Conservation (phyloP, 2,329 filamentous ascomycete genomes). For the Chaetomium sp. region DNA sequence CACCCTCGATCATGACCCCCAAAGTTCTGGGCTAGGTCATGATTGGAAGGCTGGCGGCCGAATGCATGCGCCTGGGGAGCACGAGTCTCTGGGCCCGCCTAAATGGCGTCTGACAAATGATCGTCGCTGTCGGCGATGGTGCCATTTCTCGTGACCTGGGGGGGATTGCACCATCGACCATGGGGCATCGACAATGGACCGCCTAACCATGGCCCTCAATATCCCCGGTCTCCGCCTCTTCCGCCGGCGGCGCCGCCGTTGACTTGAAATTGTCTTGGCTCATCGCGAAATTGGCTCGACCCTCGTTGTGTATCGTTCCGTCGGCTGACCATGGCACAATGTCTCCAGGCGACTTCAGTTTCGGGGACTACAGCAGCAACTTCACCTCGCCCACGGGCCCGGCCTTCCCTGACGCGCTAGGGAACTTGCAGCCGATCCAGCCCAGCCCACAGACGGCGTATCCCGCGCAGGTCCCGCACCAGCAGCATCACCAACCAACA, state of each 20-base stretch:
- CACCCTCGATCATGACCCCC: constrained; percentile 28
- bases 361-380: constrained; percentile 55
- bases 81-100: constrained; percentile 29
- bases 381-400: constrained; percentile 55
- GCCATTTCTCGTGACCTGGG: constrained; percentile 62
- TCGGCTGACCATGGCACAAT: constrained; percentile 50
- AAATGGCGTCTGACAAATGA: constrained; percentile 48
- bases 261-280: constrained; percentile 35
- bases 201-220: constrained; percentile 27
- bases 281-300: constrained; percentile 35
- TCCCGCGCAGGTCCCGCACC: constrained; percentile 35
- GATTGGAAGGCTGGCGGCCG: constrained; percentile 38
- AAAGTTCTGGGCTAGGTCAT: constrained; percentile 30
- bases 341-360: constrained; percentile 60
- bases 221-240: constrained; percentile 34
- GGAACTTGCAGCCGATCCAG: constrained; percentile 54
- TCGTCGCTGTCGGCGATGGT: constrained; percentile 50
- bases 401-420: constrained; percentile 48
- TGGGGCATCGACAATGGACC: constrained; percentile 35
- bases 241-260: constrained; percentile 32
- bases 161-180: constrained; percentile 37
- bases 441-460: constrained; percentile 54
- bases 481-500: constrained; percentile 21
- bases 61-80: constrained; percentile 33
- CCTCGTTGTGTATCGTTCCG: constrained; percentile 11